Base-by-base conservation (phyloP, 176 grass and related monocot genomes). In the Rhynchospora tenuis region DNA sequence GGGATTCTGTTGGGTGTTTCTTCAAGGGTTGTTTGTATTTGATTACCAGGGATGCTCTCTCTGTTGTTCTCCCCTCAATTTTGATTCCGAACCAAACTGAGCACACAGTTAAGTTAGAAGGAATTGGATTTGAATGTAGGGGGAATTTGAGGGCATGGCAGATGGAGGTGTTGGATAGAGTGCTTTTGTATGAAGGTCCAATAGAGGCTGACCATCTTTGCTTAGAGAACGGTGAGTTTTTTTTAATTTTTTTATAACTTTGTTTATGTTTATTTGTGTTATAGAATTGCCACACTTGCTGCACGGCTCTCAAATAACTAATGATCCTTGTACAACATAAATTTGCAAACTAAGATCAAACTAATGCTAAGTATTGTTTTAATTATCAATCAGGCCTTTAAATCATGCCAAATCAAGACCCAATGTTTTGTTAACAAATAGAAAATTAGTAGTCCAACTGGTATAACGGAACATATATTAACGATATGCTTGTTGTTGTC, bases 1-100 rank as follows among this genome's bases (percentile, higher is more conserved):
- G 82, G 87, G 90, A 95, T 82, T 95, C 88, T 68, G 65, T 93
- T 90, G 86, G 89, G 74, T 95, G 90, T 68, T 88, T 88, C 79
- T 95, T 91, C 72, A 88, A 95, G 76, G 95, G 92, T 75, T 93
- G 83, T 84, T 80, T 98, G 80, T 98, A 98, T 93, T 73, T 98
- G 80, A 84, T 98, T 84, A 87, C 91, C 19, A 72, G 84, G 78
- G 86, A 91, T 84, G 62, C 89, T 31, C 82, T 98, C 68, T 95
- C 84, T 89, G 95, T 98, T 27, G 86, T 93, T 80, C 95, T 98
- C 57, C 95, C 95, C 59, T 87, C 89, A 74, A 78, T 93, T 90
- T 95, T 83, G 72, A 58, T 90, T 82, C 89, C 89, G 24, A 84
- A 82, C 26, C 80, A 64, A 28, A 26, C n/a, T 10, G 44, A 82